Percentiles rank a stretch among this genome's conserved stretches.
Evolutionary conservation across 106 monocot genomes (phyloP).

Genomic region (Hemerocallis citrina): DNA sequence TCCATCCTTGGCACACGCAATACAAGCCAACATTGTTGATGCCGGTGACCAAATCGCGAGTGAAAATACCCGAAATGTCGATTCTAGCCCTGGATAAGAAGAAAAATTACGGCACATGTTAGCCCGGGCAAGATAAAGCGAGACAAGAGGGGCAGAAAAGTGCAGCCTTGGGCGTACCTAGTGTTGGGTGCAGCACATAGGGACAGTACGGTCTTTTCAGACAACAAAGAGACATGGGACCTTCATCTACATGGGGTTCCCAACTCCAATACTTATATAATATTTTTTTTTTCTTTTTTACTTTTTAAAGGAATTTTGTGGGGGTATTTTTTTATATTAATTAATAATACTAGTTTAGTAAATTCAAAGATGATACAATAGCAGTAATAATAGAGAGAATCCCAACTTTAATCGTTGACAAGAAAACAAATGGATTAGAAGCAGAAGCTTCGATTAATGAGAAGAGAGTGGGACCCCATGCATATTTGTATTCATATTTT

Average conservation of each 20-base stretch:
- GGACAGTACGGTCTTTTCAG: background rate
- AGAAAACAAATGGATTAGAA: no score
- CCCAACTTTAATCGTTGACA: background rate
- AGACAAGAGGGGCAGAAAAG: background rate
- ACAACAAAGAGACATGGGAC: no score
- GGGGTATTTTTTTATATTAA: no score
- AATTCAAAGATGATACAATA: background rate
- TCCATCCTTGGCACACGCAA: conserved; percentile 6
- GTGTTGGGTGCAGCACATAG: background rate
- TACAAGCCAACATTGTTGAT: conserved; percentile 4
- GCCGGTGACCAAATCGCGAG: conserved; percentile 5
- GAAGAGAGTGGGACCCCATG: no score
- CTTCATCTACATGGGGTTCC: no score
- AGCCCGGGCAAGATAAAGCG: background rate
- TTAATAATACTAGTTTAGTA: no score
- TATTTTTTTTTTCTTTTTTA: background rate
- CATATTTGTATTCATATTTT: no score
- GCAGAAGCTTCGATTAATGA: no score
- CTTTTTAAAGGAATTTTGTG: no score
- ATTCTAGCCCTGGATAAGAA: background rate
- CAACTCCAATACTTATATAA: no score
- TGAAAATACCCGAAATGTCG: background rate
- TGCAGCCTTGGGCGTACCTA: background rate
- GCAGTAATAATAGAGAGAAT: background rate
- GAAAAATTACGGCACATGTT: background rate